These are phyloP conservation scores for Phyllosticta citriasiana DNA, from an alignment of 2,329 filamentous ascomycete species.

Conservation along the genomic window DNA sequence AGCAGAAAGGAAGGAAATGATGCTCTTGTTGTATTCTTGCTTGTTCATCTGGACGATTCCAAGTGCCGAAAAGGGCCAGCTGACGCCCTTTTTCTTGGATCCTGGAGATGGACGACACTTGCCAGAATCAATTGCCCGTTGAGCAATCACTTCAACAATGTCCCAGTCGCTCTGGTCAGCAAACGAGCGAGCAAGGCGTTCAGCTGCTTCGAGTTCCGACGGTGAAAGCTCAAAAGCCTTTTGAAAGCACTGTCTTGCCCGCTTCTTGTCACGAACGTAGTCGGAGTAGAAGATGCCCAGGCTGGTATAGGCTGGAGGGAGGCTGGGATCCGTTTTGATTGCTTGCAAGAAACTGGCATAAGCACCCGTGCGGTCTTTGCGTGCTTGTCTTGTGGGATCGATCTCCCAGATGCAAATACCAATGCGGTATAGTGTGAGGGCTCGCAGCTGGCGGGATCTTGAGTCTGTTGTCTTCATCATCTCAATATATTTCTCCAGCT, in stretches of 20 bases:
- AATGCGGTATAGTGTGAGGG: slow-evolving; percentile 77
- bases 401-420: slow-evolving; percentile 81
- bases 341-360: slow-evolving; percentile 77
- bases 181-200: slow-evolving; percentile 75
- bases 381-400: slow-evolving; percentile 60
- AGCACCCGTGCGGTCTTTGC: slow-evolving; percentile 71
- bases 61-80: slow-evolving; percentile 90
- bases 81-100: slow-evolving; percentile 84
- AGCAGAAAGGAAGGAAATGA: slow-evolving; percentile 85
- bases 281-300: slow-evolving; percentile 87
- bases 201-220: slow-evolving; percentile 75
- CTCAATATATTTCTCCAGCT: slow-evolving; percentile 60
- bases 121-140: slow-evolving; percentile 88
- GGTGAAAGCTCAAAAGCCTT: slow-evolving; percentile 91
- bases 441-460: slow-evolving; percentile 60
- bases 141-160: slow-evolving; percentile 82
- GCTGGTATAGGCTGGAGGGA: slow-evolving; percentile 82
- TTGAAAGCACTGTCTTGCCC: slow-evolving; percentile 87
- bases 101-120: slow-evolving; percentile 83
- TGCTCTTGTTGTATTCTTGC: slow-evolving; percentile 78
- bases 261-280: slow-evolving; percentile 75
- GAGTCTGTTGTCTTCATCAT: slow-evolving; percentile 53
- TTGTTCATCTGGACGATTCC: slow-evolving; percentile 93
- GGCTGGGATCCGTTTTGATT: slow-evolving; percentile 77
- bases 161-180: slow-evolving; percentile 93